A percentile compares a stretch with the other conserved stretches of the same genome.
Evolutionary conservation across 2,329 filamentous ascomycete species (phyloP).

Genomic region (Arthroderma uncinatum): DNA sequence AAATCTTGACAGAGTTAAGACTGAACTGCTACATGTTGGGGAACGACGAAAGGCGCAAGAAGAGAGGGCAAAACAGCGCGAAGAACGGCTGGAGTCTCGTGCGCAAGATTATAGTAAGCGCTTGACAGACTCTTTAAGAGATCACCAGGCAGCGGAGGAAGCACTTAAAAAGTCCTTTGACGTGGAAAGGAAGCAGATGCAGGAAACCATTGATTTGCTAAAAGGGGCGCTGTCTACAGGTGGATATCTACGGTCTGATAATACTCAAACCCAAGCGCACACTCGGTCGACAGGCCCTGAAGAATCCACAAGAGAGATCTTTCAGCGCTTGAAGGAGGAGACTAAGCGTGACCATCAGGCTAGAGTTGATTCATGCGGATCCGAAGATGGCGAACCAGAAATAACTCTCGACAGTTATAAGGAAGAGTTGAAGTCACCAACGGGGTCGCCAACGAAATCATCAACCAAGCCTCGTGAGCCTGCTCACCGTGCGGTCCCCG

Average conservation of each 20-base stretch:
- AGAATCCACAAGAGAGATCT: neutral
- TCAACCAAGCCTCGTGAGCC: neutral
- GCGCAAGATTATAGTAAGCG: conserved; percentile 33
- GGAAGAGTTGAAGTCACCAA: neutral
- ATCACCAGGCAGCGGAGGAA: conserved; percentile 30
- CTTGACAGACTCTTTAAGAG: conserved; percentile 25
- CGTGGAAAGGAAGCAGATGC: conserved; percentile 31
- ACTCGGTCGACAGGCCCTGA: neutral
- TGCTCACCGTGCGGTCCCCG: neutral
- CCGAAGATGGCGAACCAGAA: neutral
- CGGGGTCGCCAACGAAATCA: neutral
- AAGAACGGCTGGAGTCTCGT: conserved; percentile 29
- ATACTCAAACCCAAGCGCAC: neutral
- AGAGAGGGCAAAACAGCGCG: conserved; percentile 31
- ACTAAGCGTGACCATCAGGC: neutral
- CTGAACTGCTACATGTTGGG: conserved; percentile 34
- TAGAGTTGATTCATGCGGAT: neutral
- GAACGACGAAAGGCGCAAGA: conserved; percentile 35
- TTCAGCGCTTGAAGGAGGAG: neutral
- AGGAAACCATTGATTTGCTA: conserved; percentile 29
- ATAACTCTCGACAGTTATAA: neutral
- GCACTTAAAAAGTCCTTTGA: conserved; percentile 25
- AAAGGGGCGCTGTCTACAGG: conserved; percentile 23
- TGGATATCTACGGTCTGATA: conserved; percentile 10
- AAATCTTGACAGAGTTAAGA: conserved; percentile 31